Evolutionary conservation across 2,329 filamentous ascomycete species (phyloP).

Genomic region (Alternaria sp.): DNA sequence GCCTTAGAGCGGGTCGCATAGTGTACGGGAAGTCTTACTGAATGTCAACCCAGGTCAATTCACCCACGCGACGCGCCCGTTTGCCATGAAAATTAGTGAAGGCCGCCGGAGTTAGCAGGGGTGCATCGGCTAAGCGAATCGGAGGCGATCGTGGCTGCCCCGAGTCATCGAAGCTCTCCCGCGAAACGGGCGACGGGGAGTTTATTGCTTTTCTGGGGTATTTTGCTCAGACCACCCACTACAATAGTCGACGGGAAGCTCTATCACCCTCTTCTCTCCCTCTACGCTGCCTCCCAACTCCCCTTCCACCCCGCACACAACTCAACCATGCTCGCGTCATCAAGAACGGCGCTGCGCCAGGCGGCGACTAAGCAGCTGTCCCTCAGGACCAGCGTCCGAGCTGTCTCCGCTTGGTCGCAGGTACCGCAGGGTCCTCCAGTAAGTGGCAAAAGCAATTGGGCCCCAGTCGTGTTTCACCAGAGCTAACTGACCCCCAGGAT

Average conservation of each 20-base stretch:
- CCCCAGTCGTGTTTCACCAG: constrained; percentile 14
- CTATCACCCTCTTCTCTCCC: constrained; percentile 16
- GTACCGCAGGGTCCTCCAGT: constrained; percentile 94
- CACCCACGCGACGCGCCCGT: constrained; percentile 16
- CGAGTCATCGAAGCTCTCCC: constrained; percentile 21
- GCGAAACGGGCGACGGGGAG: constrained; percentile 22
- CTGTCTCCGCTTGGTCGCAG: constrained; percentile 85
- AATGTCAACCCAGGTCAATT: not conserved
- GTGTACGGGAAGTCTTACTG: constrained; percentile 10
- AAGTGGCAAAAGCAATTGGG: constrained; percentile 52
- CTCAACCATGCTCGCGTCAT: constrained; percentile 45
- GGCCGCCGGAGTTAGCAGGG: constrained; percentile 22
- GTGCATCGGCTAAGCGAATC: constrained; percentile 20
- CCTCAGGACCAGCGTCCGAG: constrained; percentile 56
- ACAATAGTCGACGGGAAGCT: constrained; percentile 15
- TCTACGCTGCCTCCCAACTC: constrained; percentile 8
- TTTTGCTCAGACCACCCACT: constrained; percentile 31
- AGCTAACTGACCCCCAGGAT: constrained; percentile 43
- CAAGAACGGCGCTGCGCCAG: constrained; percentile 48
- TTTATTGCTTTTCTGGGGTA: constrained; percentile 37
- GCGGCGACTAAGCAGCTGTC: constrained; percentile 44
- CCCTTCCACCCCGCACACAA: constrained; percentile 7
- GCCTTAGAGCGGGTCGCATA: constrained; percentile 43
- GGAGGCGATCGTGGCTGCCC: constrained; percentile 14
- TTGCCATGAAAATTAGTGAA: constrained; percentile 25